A percentile compares a stretch with the other conserved stretches of the same genome.
These are phyloP conservation scores for Lentinula detonsa DNA, from an alignment of 768 basidiomycete genomes.

Conservation along the genomic window DNA sequence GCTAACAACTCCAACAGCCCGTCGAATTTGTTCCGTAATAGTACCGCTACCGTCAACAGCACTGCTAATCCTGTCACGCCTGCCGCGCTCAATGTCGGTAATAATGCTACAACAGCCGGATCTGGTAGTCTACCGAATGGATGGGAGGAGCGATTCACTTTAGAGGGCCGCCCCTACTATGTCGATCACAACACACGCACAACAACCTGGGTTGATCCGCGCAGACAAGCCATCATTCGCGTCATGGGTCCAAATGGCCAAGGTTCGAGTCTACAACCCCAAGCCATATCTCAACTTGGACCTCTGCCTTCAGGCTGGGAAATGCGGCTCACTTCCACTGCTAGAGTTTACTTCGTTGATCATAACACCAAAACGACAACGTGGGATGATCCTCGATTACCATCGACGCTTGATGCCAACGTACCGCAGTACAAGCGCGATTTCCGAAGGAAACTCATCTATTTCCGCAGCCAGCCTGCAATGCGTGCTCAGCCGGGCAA, in stretches of 20 bases:
- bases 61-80: conserved; percentile 32
- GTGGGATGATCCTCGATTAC: conserved; percentile 97
- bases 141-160: conserved; percentile 99
- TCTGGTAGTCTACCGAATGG: conserved; percentile 89
- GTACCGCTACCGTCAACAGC: conserved; percentile 26
- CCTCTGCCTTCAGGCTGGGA: conserved; percentile 99
- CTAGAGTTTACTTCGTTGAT: conserved; percentile 98
- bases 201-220: conserved; percentile 99
- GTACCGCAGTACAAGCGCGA: conserved; percentile 99
- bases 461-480: conserved; percentile 98
- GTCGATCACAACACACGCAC: conserved; percentile 99
- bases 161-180: conserved; percentile 97
- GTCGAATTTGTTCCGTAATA: conserved; percentile 24
- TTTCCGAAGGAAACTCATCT: conserved; percentile 98
- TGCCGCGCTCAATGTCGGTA: conserved; percentile 45
- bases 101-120: conserved; percentile 60
- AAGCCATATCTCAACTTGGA: conserved; percentile 94
- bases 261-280: conserved; percentile 83
- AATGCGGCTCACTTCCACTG: conserved; percentile 97
- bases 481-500: conserved; percentile 98
- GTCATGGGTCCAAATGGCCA: conserved; percentile 94
- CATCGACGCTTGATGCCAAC: conserved; percentile 91
- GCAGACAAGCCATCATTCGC: conserved; percentile 92
- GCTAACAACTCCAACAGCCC: conserved; percentile 40
- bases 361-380: conserved; percentile 99